Percentiles rank a stretch among this genome's conserved stretches.
These are phyloP conservation scores for Geranium brycei DNA, from an alignment of 345 rosid species.

Conservation along the genomic window DNA sequence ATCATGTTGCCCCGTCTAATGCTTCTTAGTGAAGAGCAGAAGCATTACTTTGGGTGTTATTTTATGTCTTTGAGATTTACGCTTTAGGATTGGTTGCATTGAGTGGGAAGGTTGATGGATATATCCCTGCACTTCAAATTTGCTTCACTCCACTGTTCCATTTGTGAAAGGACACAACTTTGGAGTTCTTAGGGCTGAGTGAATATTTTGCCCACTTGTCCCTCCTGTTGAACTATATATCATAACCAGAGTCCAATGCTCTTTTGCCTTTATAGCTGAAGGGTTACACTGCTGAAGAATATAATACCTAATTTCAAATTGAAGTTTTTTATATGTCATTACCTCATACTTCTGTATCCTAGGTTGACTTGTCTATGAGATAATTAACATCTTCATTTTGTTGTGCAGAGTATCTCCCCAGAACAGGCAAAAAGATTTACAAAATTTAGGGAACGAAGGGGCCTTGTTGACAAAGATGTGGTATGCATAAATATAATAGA, in stretches of 20 bases:
- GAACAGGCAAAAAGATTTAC: slow-evolving; percentile 93
- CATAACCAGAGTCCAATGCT: background rate
- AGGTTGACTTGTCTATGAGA: slow-evolving; percentile 1
- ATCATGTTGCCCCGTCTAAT: background rate
- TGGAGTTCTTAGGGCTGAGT: background rate
- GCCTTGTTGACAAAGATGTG: slow-evolving; percentile 90
- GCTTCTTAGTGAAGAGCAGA: background rate
- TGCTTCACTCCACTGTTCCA: background rate
- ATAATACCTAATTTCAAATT: background rate
- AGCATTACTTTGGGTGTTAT: too few relatives aligned
- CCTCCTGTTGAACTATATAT: background rate
- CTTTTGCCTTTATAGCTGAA: background rate
- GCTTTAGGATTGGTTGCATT: background rate
- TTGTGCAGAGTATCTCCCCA: slow-evolving; percentile 66
- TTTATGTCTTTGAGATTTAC: background rate
- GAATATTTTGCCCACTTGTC: background rate
- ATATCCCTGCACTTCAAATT: background rate
- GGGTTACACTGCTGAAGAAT: background rate
- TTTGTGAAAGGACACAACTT: background rate
- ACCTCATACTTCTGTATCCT: background rate
- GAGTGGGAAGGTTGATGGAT: background rate
- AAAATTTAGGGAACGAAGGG: slow-evolving; percentile 87
- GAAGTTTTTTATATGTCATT: background rate
- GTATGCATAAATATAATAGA: slow-evolving; percentile 23
- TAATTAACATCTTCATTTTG: background rate